Base-by-base conservation (phyloP, 768 basidiomycete species). In the Dendrothele bispora region DNA sequence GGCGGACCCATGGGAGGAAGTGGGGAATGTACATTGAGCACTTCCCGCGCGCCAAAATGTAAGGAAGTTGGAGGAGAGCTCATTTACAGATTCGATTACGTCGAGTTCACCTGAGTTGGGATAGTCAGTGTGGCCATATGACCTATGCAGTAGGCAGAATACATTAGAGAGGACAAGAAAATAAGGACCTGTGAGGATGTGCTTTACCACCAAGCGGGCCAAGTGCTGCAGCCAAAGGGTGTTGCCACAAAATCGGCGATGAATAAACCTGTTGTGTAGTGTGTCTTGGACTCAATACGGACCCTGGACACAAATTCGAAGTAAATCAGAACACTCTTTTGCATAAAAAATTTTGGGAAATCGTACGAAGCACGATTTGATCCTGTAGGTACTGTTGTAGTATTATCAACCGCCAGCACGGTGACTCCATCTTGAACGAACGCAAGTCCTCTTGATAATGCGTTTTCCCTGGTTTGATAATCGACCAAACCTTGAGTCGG, bases 71-170 rank as follows among this genome's bases (percentile, higher is more conserved):
- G 32, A 55, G 0, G 46, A 44, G 46, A 71, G 69, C 22, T 66
- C 50, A 55, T 82, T 79, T 41, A 82, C 77, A 7, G 76, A 74
- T 49, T 83, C 81, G 17, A 82, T 55, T 36, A 81, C 74, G 51
- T 83, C 81, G 28, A 81, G 76, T 57, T 83, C 80, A 21, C 50
- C 49, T 50, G 26, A 18, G 30, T 4, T n/a, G n/a, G n/a, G n/a
- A n/a, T n/a, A n/a, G n/a, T n/a, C n/a, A n/a, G n/a, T n/a, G n/a
- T n/a, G n/a, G n/a, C n/a, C n/a, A n/a, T n/a, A n/a, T n/a, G n/a
- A n/a, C n/a, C n/a, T n/a, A n/a, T n/a, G n/a, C n/a, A 14, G 17
- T 11, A 12, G 32, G 8, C 14, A n/a, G 15, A 29, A 32, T 3
- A 36, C 10, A 28, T n/a, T 17, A 25, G 15, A 39, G 34, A 25